Conservation (phyloP, 768 basidiomycete genomes). For the Pisolithus microcarpus region DNA sequence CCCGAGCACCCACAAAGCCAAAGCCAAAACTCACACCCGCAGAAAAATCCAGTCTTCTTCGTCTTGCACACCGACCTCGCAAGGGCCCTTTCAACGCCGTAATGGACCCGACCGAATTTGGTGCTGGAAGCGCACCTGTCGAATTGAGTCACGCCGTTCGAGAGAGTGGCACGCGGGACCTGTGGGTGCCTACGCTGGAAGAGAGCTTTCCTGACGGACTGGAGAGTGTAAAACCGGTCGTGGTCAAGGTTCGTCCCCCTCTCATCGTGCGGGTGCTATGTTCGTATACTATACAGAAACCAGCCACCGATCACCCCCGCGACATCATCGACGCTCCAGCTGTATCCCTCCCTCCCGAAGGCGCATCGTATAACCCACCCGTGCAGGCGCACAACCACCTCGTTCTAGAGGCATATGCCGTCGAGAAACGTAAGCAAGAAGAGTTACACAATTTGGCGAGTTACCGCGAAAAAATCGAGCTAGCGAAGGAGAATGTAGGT, state of each 20-base stretch:
- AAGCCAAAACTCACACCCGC: slow-evolving; percentile 43
- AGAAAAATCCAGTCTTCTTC: slow-evolving; percentile 69
- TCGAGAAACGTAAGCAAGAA: slow-evolving; percentile 52
- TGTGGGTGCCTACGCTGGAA: slow-evolving; percentile 38
- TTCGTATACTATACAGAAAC: slow-evolving; percentile 34
- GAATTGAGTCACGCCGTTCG: slow-evolving; percentile 66
- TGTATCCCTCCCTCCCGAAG: slow-evolving; percentile 66
- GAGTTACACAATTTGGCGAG: slow-evolving; percentile 48
- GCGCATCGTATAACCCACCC: slow-evolving; percentile 86
- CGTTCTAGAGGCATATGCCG: slow-evolving; percentile 55
- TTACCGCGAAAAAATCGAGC: slow-evolving; percentile 49
- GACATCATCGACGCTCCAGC: slow-evolving; percentile 56
- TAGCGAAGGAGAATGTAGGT: slow-evolving; percentile 32
- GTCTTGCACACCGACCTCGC: slow-evolving; percentile 66
- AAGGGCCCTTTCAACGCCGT: slow-evolving; percentile 68
- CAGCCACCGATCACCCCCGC: slow-evolving; percentile 39
- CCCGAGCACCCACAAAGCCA: slow-evolving; percentile 16
- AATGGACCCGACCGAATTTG: slow-evolving; percentile 61
- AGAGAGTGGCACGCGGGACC: slow-evolving; percentile 58
- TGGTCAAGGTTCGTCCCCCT: slow-evolving; percentile 42
- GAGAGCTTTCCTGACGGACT: too few species aligned
- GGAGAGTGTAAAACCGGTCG: too few species aligned
- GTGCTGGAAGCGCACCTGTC: slow-evolving; percentile 55
- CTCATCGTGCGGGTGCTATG: not conserved
- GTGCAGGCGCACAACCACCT: slow-evolving; percentile 66